Evolutionary conservation across 2,329 filamentous ascomycete species (phyloP), one percentile per base, ranked within the genome.

Genomic region (Colletotrichum limetticola): DNA sequence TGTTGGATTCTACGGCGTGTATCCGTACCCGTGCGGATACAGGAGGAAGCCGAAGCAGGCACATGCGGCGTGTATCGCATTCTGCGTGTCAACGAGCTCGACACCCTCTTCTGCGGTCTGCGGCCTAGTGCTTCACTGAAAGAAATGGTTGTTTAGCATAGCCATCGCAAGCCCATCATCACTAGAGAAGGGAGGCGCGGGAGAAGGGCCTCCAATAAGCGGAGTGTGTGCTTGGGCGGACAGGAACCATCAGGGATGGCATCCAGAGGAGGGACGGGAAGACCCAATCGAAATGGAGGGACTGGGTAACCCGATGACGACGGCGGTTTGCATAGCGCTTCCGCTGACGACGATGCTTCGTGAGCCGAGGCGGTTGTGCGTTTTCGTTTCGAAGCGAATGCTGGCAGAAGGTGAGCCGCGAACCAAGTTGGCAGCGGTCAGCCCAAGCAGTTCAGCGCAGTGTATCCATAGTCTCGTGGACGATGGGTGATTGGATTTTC

Each of bases 231-330:
- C 53, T 35, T 28, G 35, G 57, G 46, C 52, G 22, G 64, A 46
- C 46, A 49, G 56, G 22, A 53, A n/a, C 46, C n/a, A 19, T 56
- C 66, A 65, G 46, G 70, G 66, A 70, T 70, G 69, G 52, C 42
- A 59, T 55, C 58, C 42, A 63, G 53, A 61, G 60, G 46, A 60
- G 60, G 66, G 35, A 69, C 26, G 59, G 58, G 56, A 59, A 35
- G 66, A 60, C 56, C 66, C 70, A 69, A 70, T 72, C 35, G 19
- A 56, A 60, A 46, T 24, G 11, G 70, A 59, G n/a, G 24, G 35
- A n/a, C 37, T 42, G 16, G 19, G 22, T 66, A 65, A 46, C 9
- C 42, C 22, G 52, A 72, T 46, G 70, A 55, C 59, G 66, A 61
- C 58, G 24, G 55, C 49, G 28, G 46, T 64, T 55, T 69, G 66